Base-by-base conservation (phyloP, 768 basidiomycete species). In the Suillus sp. region DNA sequence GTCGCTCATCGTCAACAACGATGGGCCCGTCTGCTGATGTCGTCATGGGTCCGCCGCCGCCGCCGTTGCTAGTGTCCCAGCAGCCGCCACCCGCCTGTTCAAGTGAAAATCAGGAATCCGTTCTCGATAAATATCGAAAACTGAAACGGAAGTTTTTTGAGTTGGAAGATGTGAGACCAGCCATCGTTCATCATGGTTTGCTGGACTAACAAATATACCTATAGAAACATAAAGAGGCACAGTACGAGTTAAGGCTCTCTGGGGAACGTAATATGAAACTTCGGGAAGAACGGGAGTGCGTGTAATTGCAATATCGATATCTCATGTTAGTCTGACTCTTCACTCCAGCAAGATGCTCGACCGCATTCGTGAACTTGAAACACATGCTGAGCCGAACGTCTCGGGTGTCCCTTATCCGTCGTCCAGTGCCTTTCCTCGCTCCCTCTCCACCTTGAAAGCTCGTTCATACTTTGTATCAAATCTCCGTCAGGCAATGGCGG, bases 111-210 rank as follows among this genome's bases (percentile, higher is more conserved):
- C 80, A 79, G 58, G 87, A 87, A 57, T 71, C 81, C 65, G 68
- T 69, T 14, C 14, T 27, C 54, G 88, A 89, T 77, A 90, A 89
- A 74, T 88, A 89, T 73, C 78, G 77, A 64, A 84, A 81, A 66
- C 78, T 90, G 59, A 92, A 92, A 71, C 76, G 86, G 48, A 84
- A 85, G 45, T 88, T 84, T 72, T 82, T 83, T 66, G 87, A 89
- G 60, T 82, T 90, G 47, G 87, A 90, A 68, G 86, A 91, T 84
- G 90, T 91, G 60, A 68, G 60, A 68, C 86, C 77, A 54, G 43
- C 48, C 54, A 32, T 51, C 25, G 7, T 37, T 30, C 56, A 53
- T 38, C 30, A 54, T 30, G 9, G 13, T 47, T 43, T 32, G 35
- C 40, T 57, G 18, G 20, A 37, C 38, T 68, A 71, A 77, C 65